Evolutionary conservation across 1,284 basidiomycete species (phyloP).

Genomic region (Phellopilus nigrolimitatus): DNA sequence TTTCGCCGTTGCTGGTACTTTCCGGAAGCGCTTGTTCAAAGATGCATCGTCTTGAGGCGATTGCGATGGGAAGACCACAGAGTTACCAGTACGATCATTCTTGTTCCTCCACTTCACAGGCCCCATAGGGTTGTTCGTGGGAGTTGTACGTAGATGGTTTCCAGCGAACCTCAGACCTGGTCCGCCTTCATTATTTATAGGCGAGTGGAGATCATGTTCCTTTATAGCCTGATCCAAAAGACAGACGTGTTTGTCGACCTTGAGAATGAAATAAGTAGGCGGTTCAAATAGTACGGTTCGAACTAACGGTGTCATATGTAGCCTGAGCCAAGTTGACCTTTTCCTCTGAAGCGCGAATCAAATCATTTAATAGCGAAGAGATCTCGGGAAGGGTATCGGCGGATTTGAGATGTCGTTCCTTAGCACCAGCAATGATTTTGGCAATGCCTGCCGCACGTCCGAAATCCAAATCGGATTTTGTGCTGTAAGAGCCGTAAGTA

Average conservation of each 20-base stretch:
- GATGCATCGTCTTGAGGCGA: too few species aligned
- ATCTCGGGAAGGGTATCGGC: slow-evolving; percentile 1
- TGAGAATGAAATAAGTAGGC: slow-evolving; percentile 21
- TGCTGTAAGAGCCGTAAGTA: not conserved
- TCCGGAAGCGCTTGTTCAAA: not conserved
- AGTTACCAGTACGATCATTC: not conserved
- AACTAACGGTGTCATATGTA: slow-evolving; percentile 58
- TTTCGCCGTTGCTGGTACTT: not conserved
- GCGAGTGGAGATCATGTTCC: slow-evolving; percentile 40
- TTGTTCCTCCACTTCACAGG: not conserved
- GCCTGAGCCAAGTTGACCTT: slow-evolving; percentile 70
- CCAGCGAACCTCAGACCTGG: not conserved
- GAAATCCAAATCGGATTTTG: too few species aligned
- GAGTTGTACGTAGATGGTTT: not conserved
- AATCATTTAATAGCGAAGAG: slow-evolving; percentile 45
- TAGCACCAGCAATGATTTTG: too few species aligned
- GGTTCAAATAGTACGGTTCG: not conserved
- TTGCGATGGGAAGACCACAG: not conserved
- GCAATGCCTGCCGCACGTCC: too few species aligned
- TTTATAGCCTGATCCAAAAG: slow-evolving; percentile 69
- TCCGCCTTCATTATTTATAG: not conserved
- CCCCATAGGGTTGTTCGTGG: not conserved
- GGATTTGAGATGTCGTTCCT: not conserved
- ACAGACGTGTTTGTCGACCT: slow-evolving; percentile 69
- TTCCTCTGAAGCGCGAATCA: slow-evolving; percentile 60